A percentile compares a stretch with the other conserved stretches of the same genome.
These are phyloP conservation scores for Silene conica DNA, from an alignment of 148 eudicot genomes.

Conservation along the genomic window DNA sequence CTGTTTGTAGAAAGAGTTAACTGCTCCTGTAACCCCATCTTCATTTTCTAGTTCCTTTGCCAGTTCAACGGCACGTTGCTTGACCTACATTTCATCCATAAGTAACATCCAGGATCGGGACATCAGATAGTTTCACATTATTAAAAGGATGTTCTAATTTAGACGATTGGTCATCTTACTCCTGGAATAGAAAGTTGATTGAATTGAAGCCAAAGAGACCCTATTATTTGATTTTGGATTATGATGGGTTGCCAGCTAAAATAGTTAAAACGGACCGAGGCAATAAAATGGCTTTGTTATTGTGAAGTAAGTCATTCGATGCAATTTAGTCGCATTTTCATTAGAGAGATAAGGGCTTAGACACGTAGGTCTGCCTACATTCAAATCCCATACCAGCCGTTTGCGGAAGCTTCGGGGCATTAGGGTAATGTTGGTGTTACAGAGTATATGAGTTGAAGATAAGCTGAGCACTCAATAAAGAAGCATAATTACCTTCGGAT, in stretches of 20 bases:
- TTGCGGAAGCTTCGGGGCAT: no score
- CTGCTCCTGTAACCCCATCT: slow-evolving; percentile 85
- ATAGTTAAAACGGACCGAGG: no score
- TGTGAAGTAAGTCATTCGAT: no score
- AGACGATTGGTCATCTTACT: background rate
- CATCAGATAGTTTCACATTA: background rate
- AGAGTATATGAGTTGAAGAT: background rate
- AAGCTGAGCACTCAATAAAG: background rate
- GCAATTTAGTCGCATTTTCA: no score
- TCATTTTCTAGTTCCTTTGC: slow-evolving; percentile 74
- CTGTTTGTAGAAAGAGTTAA: slow-evolving; percentile 71
- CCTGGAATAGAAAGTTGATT: background rate
- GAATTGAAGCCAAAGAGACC: no score
- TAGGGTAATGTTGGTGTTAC: background rate
- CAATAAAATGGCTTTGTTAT: no score
- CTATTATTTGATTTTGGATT: no score
- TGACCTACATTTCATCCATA: slow-evolving; percentile 46
- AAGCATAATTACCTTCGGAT: slow-evolving; percentile 47
- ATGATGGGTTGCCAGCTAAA: no score
- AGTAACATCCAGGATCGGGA: background rate
- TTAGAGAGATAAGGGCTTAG: no score
- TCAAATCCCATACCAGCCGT: no score
- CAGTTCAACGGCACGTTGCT: slow-evolving; percentile 58
- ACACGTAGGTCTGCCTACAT: no score
- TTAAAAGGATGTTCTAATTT: background rate